Conservation (phyloP, 1,139 yeast genomes). For the Yamadazyma sp. region DNA sequence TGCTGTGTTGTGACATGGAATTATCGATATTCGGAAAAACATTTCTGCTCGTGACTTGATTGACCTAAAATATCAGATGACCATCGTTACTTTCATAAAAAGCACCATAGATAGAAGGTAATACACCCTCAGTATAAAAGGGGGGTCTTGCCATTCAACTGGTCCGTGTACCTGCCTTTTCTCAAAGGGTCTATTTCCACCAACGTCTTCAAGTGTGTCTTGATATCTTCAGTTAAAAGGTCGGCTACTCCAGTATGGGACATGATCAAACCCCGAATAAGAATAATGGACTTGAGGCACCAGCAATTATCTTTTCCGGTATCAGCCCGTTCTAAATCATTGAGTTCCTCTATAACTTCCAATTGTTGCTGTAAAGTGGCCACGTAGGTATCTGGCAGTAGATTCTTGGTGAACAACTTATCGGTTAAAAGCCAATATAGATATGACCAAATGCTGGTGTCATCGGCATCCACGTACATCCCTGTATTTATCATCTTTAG, state of each 20-base stretch:
- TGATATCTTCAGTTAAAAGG: slow-evolving; percentile 24
- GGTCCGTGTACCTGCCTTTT: slow-evolving; percentile 56
- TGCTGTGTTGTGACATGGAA: too few relatives aligned
- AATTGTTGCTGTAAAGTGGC: slow-evolving; percentile 41
- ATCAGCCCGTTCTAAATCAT: slow-evolving; percentile 59
- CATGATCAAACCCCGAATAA: slow-evolving; percentile 36
- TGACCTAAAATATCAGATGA: too few relatives aligned
- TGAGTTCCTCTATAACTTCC: slow-evolving; percentile 49
- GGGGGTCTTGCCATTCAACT: slow-evolving; percentile 20
- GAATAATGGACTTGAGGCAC: slow-evolving; percentile 61
- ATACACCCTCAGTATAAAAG: slow-evolving; percentile 4
- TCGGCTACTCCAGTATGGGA: slow-evolving; percentile 11
- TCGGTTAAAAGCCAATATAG: slow-evolving; percentile 76
- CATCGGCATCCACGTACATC: slow-evolving; percentile 89
- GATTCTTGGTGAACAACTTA: slow-evolving; percentile 42
- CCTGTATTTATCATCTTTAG: slow-evolving; percentile 76
- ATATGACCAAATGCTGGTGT: slow-evolving; percentile 91
- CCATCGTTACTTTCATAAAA: too few relatives aligned
- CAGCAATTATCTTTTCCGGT: slow-evolving; percentile 63
- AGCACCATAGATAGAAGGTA: too few relatives aligned
- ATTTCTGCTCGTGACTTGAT: not conserved
- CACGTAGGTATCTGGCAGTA: slow-evolving; percentile 16
- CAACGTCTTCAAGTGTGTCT: slow-evolving; percentile 39
- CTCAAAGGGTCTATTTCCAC: slow-evolving; percentile 70
- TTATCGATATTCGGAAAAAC: too few relatives aligned